Conservation (phyloP, 257 asterid species). For the Petunia secreta region DNA sequence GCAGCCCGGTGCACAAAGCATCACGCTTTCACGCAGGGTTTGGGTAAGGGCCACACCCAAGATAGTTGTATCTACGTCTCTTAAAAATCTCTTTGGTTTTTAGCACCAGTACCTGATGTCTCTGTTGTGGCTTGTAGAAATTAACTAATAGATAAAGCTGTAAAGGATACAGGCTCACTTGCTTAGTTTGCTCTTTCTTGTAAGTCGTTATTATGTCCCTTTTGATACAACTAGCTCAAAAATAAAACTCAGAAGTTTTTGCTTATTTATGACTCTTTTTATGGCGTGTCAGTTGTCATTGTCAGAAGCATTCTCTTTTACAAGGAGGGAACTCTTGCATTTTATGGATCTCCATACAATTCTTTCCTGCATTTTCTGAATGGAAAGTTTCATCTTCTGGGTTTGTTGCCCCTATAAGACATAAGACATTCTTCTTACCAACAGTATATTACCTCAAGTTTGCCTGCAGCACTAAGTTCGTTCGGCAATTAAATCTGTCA, state of each 20-base stretch:
- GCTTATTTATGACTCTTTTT: not conserved
- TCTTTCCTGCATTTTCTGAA: not conserved
- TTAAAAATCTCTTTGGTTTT: not conserved
- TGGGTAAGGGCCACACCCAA: too few species aligned
- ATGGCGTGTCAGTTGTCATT: not conserved
- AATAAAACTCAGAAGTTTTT: not conserved
- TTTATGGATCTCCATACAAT: not conserved
- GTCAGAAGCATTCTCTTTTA: constrained; percentile 2
- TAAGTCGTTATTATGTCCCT: not conserved
- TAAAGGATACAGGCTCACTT: not conserved
- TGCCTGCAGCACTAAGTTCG: not conserved
- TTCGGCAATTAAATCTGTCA: not conserved
- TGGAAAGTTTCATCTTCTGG: constrained; percentile 3
- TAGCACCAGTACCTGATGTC: not conserved
- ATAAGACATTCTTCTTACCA: not conserved
- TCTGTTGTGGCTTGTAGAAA: not conserved
- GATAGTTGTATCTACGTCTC: not conserved
- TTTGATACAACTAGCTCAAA: constrained; percentile 7
- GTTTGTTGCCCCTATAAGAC: not conserved
- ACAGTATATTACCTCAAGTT: not conserved
- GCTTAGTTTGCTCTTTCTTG: not conserved
- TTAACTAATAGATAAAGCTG: constrained; percentile 1
- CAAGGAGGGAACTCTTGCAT: not conserved
- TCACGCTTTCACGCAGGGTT: too few species aligned
- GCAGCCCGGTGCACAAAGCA: too few species aligned